Evolutionary conservation across 208 protist genomes (phyloP), one percentile per base, ranked within the genome.

Genomic region (Acanthamoeba healyi): DNA sequence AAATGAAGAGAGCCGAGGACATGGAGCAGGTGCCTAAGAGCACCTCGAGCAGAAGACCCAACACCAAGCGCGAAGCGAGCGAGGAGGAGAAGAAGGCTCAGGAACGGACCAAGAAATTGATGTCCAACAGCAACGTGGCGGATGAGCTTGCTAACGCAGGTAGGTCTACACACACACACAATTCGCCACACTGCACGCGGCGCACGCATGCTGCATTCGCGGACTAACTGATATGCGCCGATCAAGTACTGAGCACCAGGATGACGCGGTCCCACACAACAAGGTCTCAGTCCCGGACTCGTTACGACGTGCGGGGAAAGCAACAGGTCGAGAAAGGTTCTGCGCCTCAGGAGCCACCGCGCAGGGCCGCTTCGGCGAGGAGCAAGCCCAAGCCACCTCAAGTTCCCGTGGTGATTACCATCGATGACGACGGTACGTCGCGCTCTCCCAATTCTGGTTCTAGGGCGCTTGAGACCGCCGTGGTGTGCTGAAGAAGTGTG

Each of bases 361-460:
- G n/a, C n/a, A n/a, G n/a, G n/a, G n/a, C n/a, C n/a, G n/a, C n/a
- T n/a, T n/a, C n/a, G n/a, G n/a, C 67, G 1, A 63, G 29, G 24
- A 15, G 7, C 22, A 63, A 63, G 65, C 24, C 65, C 32, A 74
- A 40, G 15, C 24, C 67, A n/a, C n/a, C n/a, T n/a, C n/a, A 42
- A 19, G n/a, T n/a, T 54, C 74, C 74, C n/a, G 44, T 84, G 36
- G 74, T 84, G n/a, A 84, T 84, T 19, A 84, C 74, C 14, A 84
- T 84, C 36, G 17, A 26, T 1, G 74, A 84, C 14, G 74, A 84
- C 26, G 74, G 29, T 54, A 82, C 74, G 14, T 54, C 3, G 6
- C 2, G 0, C 38, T 1, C 26, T 24, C 54, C 22, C 12, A 1
- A 32, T 26, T 26, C 1, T 24, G 40, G 34, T 38, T 22, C 29